Evolutionary conservation across 129 eudicot species (phyloP), one percentile per base, ranked within the genome.

Genomic region (Dittrichia graveolens): DNA sequence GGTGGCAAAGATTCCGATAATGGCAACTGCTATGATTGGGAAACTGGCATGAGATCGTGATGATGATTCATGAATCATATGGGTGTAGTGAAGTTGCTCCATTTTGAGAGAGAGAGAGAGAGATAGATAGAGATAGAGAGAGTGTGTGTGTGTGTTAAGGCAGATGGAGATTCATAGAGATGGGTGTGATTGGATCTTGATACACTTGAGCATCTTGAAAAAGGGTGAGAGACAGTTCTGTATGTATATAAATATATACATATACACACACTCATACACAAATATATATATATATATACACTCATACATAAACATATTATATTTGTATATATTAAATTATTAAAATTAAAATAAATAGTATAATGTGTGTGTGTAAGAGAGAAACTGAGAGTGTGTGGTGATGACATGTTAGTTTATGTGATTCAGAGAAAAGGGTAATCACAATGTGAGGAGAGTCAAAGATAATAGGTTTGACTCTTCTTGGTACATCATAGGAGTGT

Each of bases 1-100:
- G 58, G 96, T 94, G 78, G 98, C 95, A 19, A 87, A 74, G 24
- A 90, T 87, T 63, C 96, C 95, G 9, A 90, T 87, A 42, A 90
- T 76, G 65, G 96, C 96, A 13, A 90, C 83, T 13, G 85, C 89
- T 49, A 90, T 85, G 66, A 90, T 83, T 37, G 96, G 95, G 57
- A 90, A 90, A 61, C 85, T 67, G 15, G 84, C 19, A 54, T 85
- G 87, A 12, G 94, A 60, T 2, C 85, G 52, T 65, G 78, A 80
- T 5, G 85, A 15, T 66, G 83, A 67, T 37, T 19, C 68, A 40
- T 75, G 75, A 63, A 54, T 69, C 59, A 77, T 24, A 24, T 24
- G 31, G 2, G 31, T 42, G 45, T 40, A 43, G 11, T 44, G 14
- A 8, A 31, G 7, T 8, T 53, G 13, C 34, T 19, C 41, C 75